Base-by-base conservation (phyloP, 1,284 basidiomycete genomes). In the Pseudozyma sp. region DNA sequence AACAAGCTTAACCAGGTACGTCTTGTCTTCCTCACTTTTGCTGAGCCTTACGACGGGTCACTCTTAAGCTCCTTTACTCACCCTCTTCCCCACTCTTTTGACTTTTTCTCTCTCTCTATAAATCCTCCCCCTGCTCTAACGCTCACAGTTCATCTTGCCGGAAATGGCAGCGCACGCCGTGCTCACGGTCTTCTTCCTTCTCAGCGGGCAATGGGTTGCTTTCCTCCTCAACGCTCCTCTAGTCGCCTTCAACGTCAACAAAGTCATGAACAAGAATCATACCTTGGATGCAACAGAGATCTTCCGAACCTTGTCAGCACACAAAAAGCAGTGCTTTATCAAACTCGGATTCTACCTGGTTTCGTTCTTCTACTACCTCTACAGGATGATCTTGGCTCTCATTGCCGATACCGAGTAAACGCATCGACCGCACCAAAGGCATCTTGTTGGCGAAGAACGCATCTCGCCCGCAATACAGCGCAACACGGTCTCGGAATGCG, bases 221-320 rank as follows among this genome's bases (percentile, higher is more conserved):
- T 93, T 99, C 87, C 83, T 97, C 40, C 88, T 99, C 77, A 99
- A 99, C 84, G 89, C 91, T 10, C 97, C 97, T 1, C 88, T 99
- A 55, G 89, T 99, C 51, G 90, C 90, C 21, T 98, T 90, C 86
- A 98, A 99, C 81, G 91, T 91, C 74, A 96, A 97, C 88, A 99
- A 98, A 94, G 94, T 98, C 84, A 90, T 93, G 83, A 91, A 91
- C 86, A 95, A 95, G 84, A 92, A 92, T 83, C 95, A 98, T 87
- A 96, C 97, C 93, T 96, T 97, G 85, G 96, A 99, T 86, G 96
- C 96, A 57, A 99, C 97, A 36, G 97, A 99, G 86, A 99, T 99
- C 81, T 99, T 99, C 89, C 90, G 97, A 77, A 96, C 96, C 70
- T 87, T 99, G 50, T 90, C 92, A 16, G 90, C 89, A 44, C 97